Evolutionary conservation across 2,329 filamentous ascomycete genomes (phyloP), one percentile per base, ranked within the genome.

Genomic region (Cytospora chrysosperma): DNA sequence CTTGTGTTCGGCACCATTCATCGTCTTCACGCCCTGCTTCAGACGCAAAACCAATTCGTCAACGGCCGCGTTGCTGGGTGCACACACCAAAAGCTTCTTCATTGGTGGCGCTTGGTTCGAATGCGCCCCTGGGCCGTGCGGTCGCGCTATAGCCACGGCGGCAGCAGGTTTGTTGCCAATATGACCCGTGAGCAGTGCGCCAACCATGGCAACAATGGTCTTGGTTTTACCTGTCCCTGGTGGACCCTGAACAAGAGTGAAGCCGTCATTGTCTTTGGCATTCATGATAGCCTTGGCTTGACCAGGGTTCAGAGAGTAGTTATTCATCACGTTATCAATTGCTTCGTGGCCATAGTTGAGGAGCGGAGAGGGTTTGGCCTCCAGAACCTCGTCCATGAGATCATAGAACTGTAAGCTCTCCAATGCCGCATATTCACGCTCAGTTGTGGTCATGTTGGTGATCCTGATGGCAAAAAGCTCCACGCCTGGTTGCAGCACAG

Each of bases 211-310:
- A 62, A 96, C 86, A 65, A 99, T 99, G 0, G 95, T 99, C 75
- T 99, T 99, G 0, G 95, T 99, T 79, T 99, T 99, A 72, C 94
- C 95, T 4, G 95, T 97, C 75, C 95, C 95, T 1, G 95, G 95
- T 57, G 95, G 95, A 61, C 92, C 95, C 78, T 99, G 95, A 69
- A 99, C 93, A 65, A 99, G 81, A 3, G 95, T 98, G 72, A 99
- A 99, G 0, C 92, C 96, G 76, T 98, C 95, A 69, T 99, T 99
- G 71, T 96, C 93, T 63, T 93, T 85, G 15, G 93, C 94, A 59
- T 94, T 96, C 67, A 95, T 86, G 66, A 99, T 92, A 9, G 95
- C 95, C 75, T 91, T 91, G 4, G 94, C 92, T 73, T 99, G 95
- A 7, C 93, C 95, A 50, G 82, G 81, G 73, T 99, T 99, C 62